Evolutionary conservation across 352 stramenopile genomes (phyloP), one percentile per base, ranked within the genome.

Genomic region (Globisporangium nunn): DNA sequence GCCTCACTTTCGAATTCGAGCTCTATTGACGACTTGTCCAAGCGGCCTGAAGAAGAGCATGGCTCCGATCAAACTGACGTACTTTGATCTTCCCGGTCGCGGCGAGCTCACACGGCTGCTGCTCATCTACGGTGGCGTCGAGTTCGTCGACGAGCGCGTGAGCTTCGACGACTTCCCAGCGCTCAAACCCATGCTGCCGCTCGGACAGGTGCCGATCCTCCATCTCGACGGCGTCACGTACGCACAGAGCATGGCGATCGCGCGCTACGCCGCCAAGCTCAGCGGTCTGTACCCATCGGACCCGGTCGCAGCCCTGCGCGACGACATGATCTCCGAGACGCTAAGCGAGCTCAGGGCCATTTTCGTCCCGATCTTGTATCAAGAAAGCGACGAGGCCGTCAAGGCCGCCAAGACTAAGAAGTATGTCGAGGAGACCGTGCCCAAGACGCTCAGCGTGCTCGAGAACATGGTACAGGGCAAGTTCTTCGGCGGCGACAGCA

Each of bases 401-500:
- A 40, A 11, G 35, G 35, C 35, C 35, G 10, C 6, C 8, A 40
- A 40, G 35, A 40, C 35, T 7, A 40, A 40, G 10, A 40, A 12
- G 35, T 40, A 15, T 11, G 35, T 40, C 7, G 35, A 40, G 7
- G 35, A 40, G 35, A 40, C 35, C 10, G 35, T 40, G 35, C 35
- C 35, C 6, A 40, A 40, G 35, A 11, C 35, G 35, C 35, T 40
- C 35, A 11, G 35, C 35, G 35, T 40, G 23, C 50, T 89, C 1
- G 73, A 88, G 59, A 67, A 58, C 28, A 37, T 71, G n/a, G 61
- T 89, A 23, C 29, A 59, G 17, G 75, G 73, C 47, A 70, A 67
- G 52, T 88, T 73, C 50, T 66, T 89, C 56, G 56, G 74, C 2
- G 76, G 74, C 15, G 73, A 82, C 44, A 67, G 63, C 50, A 3